phyloP scores from a whole-genome alignment of 106 monocot genomes.

The Platanthera zijinensis region DNA sequence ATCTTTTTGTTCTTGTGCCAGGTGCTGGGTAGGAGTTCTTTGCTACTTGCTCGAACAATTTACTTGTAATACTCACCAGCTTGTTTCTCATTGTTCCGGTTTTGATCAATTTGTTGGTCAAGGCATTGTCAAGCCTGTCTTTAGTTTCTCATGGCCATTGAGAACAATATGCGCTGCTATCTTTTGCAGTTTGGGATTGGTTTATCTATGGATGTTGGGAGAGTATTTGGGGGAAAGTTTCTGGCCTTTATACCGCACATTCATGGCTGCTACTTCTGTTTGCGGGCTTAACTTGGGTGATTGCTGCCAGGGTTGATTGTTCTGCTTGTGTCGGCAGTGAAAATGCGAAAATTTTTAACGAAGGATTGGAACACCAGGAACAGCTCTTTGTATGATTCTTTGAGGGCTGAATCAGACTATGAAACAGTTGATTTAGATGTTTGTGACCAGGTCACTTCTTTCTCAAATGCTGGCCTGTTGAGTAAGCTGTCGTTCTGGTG shows the following conservation, averaged over 20 bases:
- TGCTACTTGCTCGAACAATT: constrained; percentile 32
- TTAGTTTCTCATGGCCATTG: constrained; percentile 18
- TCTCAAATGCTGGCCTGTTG: constrained; percentile 56
- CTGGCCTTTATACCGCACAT: constrained; percentile 15
- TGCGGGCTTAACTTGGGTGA: constrained; percentile 32
- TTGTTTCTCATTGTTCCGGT: constrained; percentile 26
- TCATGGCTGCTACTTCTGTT: constrained; percentile 36
- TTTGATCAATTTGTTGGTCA: constrained; percentile 15
- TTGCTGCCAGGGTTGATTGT: constrained; percentile 58
- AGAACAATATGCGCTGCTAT: constrained; percentile 8
- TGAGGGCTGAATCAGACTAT: constrained; percentile 18
- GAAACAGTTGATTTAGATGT: constrained; percentile 12
- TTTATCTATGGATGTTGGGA: constrained; percentile 35
- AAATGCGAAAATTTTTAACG: background rate
- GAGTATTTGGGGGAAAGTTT: constrained; percentile 14
- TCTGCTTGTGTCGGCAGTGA: constrained; percentile 25
- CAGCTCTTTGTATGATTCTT: constrained; percentile 26
- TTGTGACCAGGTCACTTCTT: constrained; percentile 23
- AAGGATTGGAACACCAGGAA: background rate
- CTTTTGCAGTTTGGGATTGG: constrained; percentile 38
- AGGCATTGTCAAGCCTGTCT: constrained; percentile 9
- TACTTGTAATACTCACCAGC: constrained; percentile 20
- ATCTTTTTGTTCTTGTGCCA: background rate
- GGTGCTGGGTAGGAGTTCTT: constrained; percentile 13
- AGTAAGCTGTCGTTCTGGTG: constrained; percentile 85